Evolutionary conservation across 805 yeast genomes (phyloP).

Genomic region (Kregervanrija delftensis): DNA sequence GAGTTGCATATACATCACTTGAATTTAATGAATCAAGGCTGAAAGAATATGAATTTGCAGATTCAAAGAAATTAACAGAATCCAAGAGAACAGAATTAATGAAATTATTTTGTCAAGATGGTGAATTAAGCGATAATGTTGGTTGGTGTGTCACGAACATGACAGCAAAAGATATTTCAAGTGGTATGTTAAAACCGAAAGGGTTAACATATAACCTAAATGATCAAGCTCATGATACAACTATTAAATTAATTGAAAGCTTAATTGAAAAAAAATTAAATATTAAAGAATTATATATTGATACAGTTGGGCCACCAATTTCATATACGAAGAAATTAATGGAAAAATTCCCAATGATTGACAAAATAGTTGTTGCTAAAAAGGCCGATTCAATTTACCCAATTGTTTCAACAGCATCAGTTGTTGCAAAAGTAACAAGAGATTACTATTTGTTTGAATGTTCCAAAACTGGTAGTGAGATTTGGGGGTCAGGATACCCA

Average conservation of each 20-base stretch:
- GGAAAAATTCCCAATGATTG: slow-evolving; percentile 51
- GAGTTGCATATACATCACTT: slow-evolving; percentile 68
- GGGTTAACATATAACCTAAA: slow-evolving; percentile 59
- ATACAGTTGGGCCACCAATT: slow-evolving; percentile 94
- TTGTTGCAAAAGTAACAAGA: slow-evolving; percentile 94
- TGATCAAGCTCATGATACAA: slow-evolving; percentile 94
- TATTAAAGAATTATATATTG: slow-evolving; percentile 72
- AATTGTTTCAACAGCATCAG: slow-evolving; percentile 88
- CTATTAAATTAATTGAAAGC: slow-evolving; percentile 68
- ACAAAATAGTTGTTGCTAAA: slow-evolving; percentile 73
- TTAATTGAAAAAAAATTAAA: slow-evolving; percentile 37
- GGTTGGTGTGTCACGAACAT: slow-evolving; percentile 88
- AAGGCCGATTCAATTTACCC: slow-evolving; percentile 94
- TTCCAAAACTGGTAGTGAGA: slow-evolving; percentile 8
- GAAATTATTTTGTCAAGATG: slow-evolving; percentile 41
- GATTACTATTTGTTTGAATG: slow-evolving; percentile 37
- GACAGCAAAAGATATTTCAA: slow-evolving; percentile 80
- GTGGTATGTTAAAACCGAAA: slow-evolving; percentile 75
- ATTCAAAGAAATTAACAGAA: slow-evolving; percentile 82
- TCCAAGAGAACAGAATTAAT: slow-evolving; percentile 58
- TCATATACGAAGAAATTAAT: slow-evolving; percentile 73
- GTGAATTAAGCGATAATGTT: slow-evolving; percentile 45
- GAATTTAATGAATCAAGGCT: slow-evolving; percentile 39
- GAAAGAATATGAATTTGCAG: slow-evolving; percentile 76
- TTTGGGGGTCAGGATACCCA: slow-evolving; percentile 91